Evolutionary conservation across 169 alveolate species (phyloP), one percentile per base, ranked within the genome.

Genomic region (Plasmodium sp.): DNA sequence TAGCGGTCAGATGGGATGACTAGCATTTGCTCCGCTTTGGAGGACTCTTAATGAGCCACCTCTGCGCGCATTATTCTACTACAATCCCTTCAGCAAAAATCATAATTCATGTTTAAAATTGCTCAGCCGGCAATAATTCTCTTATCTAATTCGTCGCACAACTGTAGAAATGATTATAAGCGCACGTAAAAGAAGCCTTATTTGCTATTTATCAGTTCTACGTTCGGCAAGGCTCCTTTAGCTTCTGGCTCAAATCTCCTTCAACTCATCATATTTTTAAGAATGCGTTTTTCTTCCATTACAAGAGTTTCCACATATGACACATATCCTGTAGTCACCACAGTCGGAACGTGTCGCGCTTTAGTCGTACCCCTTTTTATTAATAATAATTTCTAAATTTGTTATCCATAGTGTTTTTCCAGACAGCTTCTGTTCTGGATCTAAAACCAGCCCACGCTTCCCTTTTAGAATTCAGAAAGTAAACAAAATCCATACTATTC

Each of bases 401-500:
- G 10, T 54, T 51, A n/a, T 83, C 92, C 1, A 83, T 34, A 2
- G 31, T 56, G 10, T 43, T 83, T 58, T 34, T 83, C 92, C 92
- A 83, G 12, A 83, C 14, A 22, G 12, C 0, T 43, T 83, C 81
- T 41, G 54, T 62, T 2, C 41, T 83, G 62, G 27, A 45, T 58
- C 5, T 36, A 58, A 83, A 83, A 54, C n/a, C 16, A 22, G 12
- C 22, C 92, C 92, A 83, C 14, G 67, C 33, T 83, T 58, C 62
- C 27, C 43, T 83, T 83, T 83, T 83, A 22, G 62, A 51, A 12
- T 33, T 83, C 72, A 83, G 39, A 62, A 83, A 83, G 22, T 83
- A 0, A 5, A 83, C 5, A 83, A 83, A 83, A 31, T 83, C 92
- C 92, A 18, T 0, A 6, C 18, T 16, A 39, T 83, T 58, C 62